These are phyloP conservation scores for Fusarium falciforme DNA, from an alignment of 2,329 filamentous ascomycete genomes.

Conservation along the genomic window DNA sequence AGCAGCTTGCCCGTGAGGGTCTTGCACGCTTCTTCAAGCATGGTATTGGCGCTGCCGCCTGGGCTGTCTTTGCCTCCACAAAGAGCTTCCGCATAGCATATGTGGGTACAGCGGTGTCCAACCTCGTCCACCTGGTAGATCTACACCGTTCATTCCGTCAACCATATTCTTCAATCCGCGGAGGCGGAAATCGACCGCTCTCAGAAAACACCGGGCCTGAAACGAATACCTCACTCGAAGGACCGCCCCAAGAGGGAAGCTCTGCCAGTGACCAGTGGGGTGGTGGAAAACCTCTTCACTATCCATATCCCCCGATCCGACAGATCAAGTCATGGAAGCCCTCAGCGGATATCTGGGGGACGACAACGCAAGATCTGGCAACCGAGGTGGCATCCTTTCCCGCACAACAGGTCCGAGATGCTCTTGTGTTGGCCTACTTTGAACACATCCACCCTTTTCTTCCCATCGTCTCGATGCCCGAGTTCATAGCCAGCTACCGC, in stretches of 20 bases:
- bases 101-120: slow-evolving; percentile 41
- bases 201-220: slow-evolving; percentile 28
- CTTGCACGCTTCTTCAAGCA: slow-evolving; percentile 41
- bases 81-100: slow-evolving; percentile 44
- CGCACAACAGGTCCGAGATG: slow-evolving; percentile 41
- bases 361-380: slow-evolving; percentile 35
- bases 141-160: slow-evolving; percentile 40
- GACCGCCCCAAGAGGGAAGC: slow-evolving; percentile 25
- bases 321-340: slow-evolving; percentile 42
- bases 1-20: slow-evolving; percentile 38
- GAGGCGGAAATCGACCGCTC: slow-evolving; percentile 5
- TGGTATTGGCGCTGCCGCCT: slow-evolving; percentile 39
- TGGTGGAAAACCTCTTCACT: slow-evolving; percentile 28
- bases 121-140: slow-evolving; percentile 38
- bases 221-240: slow-evolving; percentile 25
- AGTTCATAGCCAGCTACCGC: slow-evolving; percentile 37
- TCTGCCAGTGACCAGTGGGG: slow-evolving; percentile 16
- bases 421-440: slow-evolving; percentile 36
- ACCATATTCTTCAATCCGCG: slow-evolving; percentile 27
- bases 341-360: slow-evolving; percentile 29
- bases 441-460: slow-evolving; percentile 42
- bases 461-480: slow-evolving; percentile 39
- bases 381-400: slow-evolving; percentile 39
- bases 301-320: slow-evolving; percentile 41
- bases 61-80: slow-evolving; percentile 39